Base-by-base conservation (phyloP, 768 basidiomycete species). In the Clitopilus passeckerianus region DNA sequence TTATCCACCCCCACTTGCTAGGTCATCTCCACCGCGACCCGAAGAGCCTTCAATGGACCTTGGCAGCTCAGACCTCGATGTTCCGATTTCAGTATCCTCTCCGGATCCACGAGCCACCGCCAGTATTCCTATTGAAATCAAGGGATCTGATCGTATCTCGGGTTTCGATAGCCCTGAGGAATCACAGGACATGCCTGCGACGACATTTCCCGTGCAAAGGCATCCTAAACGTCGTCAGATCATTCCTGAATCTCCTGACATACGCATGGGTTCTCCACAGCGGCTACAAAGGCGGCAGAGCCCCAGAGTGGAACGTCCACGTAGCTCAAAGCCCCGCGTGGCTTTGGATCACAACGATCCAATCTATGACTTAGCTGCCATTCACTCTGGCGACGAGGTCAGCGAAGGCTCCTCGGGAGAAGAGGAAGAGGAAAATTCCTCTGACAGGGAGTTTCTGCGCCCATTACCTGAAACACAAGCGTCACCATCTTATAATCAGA, bases 371-470 rank as follows among this genome's bases (percentile, higher is more conserved):
- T 76, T 83, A 34, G 87, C 86, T 67, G 92, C 92, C 2, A 71
- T 71, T 16, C 92, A 93, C 65, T 94, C 93, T 8, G 92, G 91
- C 18, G 90, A 91, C 59, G 92, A 93, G 66, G 77, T 78, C 57
- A 87, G 86, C 64, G 80, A 77, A 57, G 90, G 89, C 34, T 76
- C 75, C 0, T 87, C 86, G 0, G 77, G 74, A 34, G 78, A 74
- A 64, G 82, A 78, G 61, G 80, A 83, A 37, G 79, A 82, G 24
- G 88, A 88, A 65, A 81, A 77, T 67, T 90, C 89, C 65, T 84
- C 82, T 34, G 91, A 93, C 66, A 75, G 80, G 52, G 74, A 70
- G 62, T 94, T 94, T 72, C 70, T 91, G 34, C 77, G 83, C 60
- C 81, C 86, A 53, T 71, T 83, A 16, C 78, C 84, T 2, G 77